phyloP scores from a whole-genome alignment of 495 filamentous ascomycete species.

The Penicillium egyptiacum region DNA sequence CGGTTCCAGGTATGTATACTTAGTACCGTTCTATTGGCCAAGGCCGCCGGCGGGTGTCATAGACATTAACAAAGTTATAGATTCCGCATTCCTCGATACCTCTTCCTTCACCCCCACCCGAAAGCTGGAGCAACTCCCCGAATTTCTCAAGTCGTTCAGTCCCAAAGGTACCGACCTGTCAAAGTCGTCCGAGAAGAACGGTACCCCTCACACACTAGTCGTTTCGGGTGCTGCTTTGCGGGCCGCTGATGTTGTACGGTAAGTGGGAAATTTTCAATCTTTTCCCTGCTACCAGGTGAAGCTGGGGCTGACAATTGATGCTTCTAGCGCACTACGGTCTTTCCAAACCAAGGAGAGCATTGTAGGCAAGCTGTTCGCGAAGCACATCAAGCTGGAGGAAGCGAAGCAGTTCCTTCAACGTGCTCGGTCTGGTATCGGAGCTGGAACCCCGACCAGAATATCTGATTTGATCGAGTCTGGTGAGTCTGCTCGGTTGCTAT shows the following conservation, averaged over 20 bases:
- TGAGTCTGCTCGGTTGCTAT: conserved; percentile 34
- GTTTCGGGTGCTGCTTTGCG: conserved; percentile 75
- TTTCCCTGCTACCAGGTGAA: not conserved
- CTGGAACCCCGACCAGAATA: conserved; percentile 82
- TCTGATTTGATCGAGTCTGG: conserved; percentile 79
- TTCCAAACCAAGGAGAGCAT: conserved; percentile 74
- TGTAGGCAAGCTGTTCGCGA: conserved; percentile 93
- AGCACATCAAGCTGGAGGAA: conserved; percentile 94
- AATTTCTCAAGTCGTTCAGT: conserved; percentile 69
- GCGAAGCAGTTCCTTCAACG: conserved; percentile 72
- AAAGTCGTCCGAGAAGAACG: conserved; percentile 64
- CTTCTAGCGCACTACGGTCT: conserved; percentile 62
- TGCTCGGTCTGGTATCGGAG: conserved; percentile 70
- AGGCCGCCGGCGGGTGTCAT: not conserved
- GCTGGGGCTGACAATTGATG: conserved; percentile 10
- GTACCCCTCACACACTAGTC: conserved; percentile 83
- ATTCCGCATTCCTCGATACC: conserved; percentile 65
- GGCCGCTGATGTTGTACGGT: conserved; percentile 77
- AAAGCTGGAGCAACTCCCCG: conserved; percentile 66
- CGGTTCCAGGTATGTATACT: conserved; percentile 67
- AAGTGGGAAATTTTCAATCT: conserved; percentile 14
- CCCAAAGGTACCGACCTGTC: conserved; percentile 51
- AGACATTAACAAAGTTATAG: conserved; percentile 35
- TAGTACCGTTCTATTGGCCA: not conserved
- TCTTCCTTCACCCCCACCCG: conserved; percentile 65